Base-by-base conservation (phyloP, 2,329 filamentous ascomycete species). In the Sarocladiaceae sp. region DNA sequence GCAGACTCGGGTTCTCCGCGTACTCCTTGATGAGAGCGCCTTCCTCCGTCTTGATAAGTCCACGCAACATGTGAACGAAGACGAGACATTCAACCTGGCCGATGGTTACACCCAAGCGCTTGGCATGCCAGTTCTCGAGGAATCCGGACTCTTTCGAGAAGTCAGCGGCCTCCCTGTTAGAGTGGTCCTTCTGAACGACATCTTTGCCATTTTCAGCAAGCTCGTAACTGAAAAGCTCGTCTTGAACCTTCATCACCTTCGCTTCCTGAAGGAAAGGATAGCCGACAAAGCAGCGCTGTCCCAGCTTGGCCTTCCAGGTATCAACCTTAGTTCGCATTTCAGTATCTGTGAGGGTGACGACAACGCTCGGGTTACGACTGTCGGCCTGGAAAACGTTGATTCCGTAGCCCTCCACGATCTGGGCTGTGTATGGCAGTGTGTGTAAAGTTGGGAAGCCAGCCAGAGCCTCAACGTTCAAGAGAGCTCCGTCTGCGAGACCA, bases 251-350 rank as follows among this genome's bases (percentile, higher is more conserved):
- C 43, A 88, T 75, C 23, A 98, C 82, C 66, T 91, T 91, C 44
- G 88, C 93, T 66, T 98, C 94, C 55, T 95, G 87, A 51, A 98
- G 68, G 68, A 96, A 98, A 1, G 93, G 93, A 58, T 95, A 98
- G 29, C 91, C 90, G 48, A 97, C 86, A 59, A 88, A 88, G 48
- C 95, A 90, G 48, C 83, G 82, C 63, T 91, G 78, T 34, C 90
- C 91, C 34, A 98, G 74, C 58, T 88, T 91, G 41, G 71, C 67
- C 60, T 88, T 88, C 45, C 90, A 90, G 45, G 78, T 68, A 52
- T 86, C 81, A 18, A 82, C 72, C 51, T 78, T 85, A 39, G 84
- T 82, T 27, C 84, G 81, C 47, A 69, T 66, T 50, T 90, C 88
- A 1, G 86, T 79, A 29, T 88, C 83, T 24, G 82, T 74, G 41